Evolutionary conservation across 148 eudicot genomes (phyloP).

Genomic region (Dysphania ambrosioides): DNA sequence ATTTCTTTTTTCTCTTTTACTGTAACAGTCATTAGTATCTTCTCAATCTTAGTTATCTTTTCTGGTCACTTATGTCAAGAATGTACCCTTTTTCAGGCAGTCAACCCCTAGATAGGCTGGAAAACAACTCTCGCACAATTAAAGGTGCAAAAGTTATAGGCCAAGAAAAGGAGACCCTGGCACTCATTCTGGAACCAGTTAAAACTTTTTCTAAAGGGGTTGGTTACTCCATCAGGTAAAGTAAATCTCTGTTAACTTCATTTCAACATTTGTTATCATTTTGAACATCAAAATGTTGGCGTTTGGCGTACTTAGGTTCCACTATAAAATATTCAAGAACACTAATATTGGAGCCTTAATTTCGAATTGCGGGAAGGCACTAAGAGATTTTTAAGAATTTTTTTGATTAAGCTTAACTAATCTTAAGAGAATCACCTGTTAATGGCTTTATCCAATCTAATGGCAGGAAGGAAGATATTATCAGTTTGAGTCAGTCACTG

Average conservation of each 20-base stretch:
- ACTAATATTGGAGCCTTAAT: neutral
- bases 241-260: too few species aligned
- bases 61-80: conserved; percentile 6
- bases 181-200: conserved; percentile 64
- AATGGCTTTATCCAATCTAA: too few species aligned
- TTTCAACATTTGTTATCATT: too few species aligned
- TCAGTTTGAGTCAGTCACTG: conserved; percentile 60
- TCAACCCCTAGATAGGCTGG: conserved; percentile 71
- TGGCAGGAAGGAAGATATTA: conserved; percentile 63
- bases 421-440: too few species aligned
- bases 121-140: conserved; percentile 72
- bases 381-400: neutral
- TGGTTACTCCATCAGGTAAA: conserved; percentile 52
- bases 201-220: conserved; percentile 48
- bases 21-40: too few species aligned
- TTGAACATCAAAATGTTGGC: neutral
- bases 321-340: too few species aligned
- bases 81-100: conserved; percentile 49
- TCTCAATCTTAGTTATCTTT: too few species aligned
- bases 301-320: too few species aligned
- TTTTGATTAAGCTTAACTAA: too few species aligned
- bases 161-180: conserved; percentile 73
- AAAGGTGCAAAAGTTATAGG: conserved; percentile 81
- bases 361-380: neutral
- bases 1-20: too few species aligned